Evolutionary conservation across 257 asterid species (phyloP).

Genomic region (Nicotiana noctiflora): DNA sequence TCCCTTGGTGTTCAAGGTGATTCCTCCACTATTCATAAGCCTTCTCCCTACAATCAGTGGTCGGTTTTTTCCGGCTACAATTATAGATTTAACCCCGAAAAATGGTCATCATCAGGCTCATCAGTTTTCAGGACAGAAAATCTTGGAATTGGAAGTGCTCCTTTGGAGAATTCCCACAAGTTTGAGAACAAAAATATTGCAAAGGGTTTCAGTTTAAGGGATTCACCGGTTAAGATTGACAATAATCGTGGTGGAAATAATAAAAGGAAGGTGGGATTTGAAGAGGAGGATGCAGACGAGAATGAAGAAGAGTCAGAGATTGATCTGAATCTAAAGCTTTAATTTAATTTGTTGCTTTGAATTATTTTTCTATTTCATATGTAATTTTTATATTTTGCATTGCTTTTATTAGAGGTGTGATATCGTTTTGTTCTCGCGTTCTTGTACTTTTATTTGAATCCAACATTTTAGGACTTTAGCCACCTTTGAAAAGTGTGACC

Average conservation of each 20-base stretch:
- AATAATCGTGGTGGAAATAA: neutral
- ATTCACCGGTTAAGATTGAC: neutral
- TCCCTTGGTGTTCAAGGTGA: no score
- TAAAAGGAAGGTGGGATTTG: neutral
- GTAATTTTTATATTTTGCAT: neutral
- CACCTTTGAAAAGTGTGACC: no score
- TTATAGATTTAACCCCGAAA: slow-evolving; percentile 17
- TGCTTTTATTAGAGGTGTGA: no score
- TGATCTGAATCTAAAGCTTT: neutral
- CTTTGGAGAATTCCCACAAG: neutral
- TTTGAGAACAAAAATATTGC: neutral
- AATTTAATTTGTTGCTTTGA: neutral
- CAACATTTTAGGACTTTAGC: no score
- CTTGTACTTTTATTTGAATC: no score
- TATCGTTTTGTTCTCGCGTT: no score
- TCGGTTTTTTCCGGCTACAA: slow-evolving; percentile 1
- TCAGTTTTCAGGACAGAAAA: slow-evolving; percentile 7
- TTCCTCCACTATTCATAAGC: no score
- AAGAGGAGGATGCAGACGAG: neutral
- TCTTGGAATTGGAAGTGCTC: neutral
- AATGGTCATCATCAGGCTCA: slow-evolving; percentile 15
- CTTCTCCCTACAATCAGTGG: no score
- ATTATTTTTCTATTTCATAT: neutral
- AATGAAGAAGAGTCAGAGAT: neutral
- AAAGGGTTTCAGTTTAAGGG: neutral